These are phyloP conservation scores for Kondoa subrosea DNA, from an alignment of 768 basidiomycete genomes.

Conservation along the genomic window DNA sequence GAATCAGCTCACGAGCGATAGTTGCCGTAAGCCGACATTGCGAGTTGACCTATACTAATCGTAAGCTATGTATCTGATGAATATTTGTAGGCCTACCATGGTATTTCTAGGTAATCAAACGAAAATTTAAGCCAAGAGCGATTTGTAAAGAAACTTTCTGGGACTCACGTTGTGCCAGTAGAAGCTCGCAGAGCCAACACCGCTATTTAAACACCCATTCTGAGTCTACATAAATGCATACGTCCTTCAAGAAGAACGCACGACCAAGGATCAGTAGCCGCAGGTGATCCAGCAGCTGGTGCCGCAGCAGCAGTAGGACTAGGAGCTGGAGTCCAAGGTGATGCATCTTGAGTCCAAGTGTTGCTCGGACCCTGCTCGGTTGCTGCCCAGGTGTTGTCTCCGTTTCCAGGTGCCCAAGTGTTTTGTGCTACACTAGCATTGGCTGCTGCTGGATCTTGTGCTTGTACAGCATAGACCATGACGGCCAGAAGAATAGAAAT, in stretches of 20 bases:
- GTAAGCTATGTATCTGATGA: neutral
- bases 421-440: too few relatives aligned
- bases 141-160: neutral
- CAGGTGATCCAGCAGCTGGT: neutral
- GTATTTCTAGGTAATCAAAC: too few relatives aligned
- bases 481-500: too few relatives aligned
- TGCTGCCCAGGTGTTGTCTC: too few relatives aligned
- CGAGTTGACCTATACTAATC: neutral
- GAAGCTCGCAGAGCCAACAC: neutral
- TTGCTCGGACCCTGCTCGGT: too few relatives aligned
- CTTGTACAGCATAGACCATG: too few relatives aligned
- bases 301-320: neutral
- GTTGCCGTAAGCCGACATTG: conserved; percentile 19
- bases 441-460: too few relatives aligned
- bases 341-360: neutral
- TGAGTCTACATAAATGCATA: neutral
- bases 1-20: too few relatives aligned
- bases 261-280: neutral
- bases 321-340: neutral
- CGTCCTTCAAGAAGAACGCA: neutral
- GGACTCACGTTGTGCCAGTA: neutral
- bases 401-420: too few relatives aligned
- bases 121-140: too few relatives aligned
- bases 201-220: neutral
- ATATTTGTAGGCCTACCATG: too few relatives aligned